Percentiles rank a stretch among this genome's conserved stretches.
Evolutionary conservation across 768 basidiomycete genomes (phyloP).

Genomic region (Collybia sp.): DNA sequence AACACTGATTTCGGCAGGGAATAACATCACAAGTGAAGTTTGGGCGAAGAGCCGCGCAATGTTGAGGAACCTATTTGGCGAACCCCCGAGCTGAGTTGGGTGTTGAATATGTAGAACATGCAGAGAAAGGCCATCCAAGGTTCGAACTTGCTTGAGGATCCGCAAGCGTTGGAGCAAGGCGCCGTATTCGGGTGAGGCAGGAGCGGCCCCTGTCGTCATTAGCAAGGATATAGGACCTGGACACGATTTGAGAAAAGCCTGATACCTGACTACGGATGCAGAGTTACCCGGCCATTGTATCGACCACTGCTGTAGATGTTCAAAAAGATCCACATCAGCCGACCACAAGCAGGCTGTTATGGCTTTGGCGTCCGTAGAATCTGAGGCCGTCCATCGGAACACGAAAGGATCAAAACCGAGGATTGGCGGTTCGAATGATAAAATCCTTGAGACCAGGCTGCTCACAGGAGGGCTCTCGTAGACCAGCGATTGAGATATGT

Average conservation of each 20-base stretch:
- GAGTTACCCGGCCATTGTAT: conserved; percentile 38
- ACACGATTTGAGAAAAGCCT: not conserved
- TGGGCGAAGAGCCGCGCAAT: conserved; percentile 56
- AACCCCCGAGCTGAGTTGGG: conserved; percentile 18
- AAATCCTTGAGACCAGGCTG: conserved; percentile 14
- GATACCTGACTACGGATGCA: not conserved
- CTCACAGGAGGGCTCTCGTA: too few species aligned
- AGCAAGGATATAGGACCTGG: conserved; percentile 48
- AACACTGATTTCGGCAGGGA: conserved; percentile 39
- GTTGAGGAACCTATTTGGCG: conserved; percentile 54
- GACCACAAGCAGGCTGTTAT: conserved; percentile 51
- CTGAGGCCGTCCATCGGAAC: conserved; percentile 13
- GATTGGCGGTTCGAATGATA: conserved; percentile 19
- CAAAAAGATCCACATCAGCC: conserved; percentile 26
- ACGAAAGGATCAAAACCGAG: conserved; percentile 31
- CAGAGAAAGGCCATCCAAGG: conserved; percentile 26
- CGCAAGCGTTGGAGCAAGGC: conserved; percentile 21
- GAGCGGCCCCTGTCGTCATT: conserved; percentile 27
- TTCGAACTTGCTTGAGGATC: conserved; percentile 14
- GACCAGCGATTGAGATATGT: too few species aligned
- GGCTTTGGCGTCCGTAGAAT: conserved; percentile 5
- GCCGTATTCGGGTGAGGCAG: conserved; percentile 17
- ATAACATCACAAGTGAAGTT: conserved; percentile 42
- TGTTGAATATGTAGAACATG: conserved; percentile 44
- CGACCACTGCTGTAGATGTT: conserved; percentile 28